Conservation (phyloP, 306 rosid genomes). For the Lathyrus aphaca region DNA sequence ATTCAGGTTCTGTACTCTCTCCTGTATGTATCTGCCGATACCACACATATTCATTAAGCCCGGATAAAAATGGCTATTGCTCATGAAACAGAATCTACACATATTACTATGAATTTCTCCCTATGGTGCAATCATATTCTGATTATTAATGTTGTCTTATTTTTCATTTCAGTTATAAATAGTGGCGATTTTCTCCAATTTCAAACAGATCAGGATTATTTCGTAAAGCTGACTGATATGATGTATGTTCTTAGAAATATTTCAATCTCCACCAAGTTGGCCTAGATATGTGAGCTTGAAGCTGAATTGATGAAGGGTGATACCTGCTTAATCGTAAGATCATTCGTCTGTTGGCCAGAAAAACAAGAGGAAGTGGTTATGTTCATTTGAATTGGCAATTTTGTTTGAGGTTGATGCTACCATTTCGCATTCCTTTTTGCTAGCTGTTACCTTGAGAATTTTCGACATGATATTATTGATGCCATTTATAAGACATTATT, state of each 20-base stretch:
- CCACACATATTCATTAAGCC: too few species aligned
- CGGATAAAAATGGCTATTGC: too few species aligned
- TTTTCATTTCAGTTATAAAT: constrained; percentile 18
- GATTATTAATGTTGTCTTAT: constrained; percentile 10
- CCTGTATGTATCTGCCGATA: background rate
- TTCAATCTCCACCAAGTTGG: constrained; percentile 29
- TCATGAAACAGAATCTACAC: background rate
- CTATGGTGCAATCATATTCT: constrained; percentile 16
- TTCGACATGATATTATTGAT: constrained; percentile 4
- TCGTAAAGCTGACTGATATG: constrained; percentile 24
- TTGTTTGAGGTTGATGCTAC: constrained; percentile 25
- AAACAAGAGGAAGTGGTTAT: constrained; percentile 11
- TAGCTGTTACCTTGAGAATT: background rate
- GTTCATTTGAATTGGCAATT: constrained; percentile 25
- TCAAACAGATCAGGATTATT: constrained; percentile 18
- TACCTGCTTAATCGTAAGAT: constrained; percentile 28
- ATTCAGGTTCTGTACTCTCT: constrained; percentile 47
- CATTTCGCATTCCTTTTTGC: constrained; percentile 22
- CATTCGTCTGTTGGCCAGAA: constrained; percentile 23
- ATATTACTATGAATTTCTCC: background rate
- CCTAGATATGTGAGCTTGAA: constrained; percentile 28
- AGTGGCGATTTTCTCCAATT: constrained; percentile 23
- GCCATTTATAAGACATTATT: background rate
- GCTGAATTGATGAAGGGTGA: constrained; percentile 36
- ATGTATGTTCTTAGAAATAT: constrained; percentile 28